These are phyloP conservation scores for Isochrysis galbana DNA, from an alignment of 78 protist species.

Conservation along the genomic window DNA sequence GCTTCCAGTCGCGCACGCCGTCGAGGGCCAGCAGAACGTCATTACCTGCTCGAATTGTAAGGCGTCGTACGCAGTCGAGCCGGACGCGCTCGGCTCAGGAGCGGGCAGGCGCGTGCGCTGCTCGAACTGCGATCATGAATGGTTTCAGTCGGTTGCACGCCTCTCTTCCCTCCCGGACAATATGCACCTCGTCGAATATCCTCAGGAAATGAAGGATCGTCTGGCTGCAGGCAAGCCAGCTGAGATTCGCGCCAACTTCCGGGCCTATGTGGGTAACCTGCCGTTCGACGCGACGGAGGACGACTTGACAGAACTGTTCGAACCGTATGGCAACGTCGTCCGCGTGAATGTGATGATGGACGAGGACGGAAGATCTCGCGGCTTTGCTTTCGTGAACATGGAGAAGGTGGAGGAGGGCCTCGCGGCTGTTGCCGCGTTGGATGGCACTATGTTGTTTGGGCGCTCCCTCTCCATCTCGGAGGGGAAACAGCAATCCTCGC, in stretches of 20 bases:
- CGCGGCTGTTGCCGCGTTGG: background rate
- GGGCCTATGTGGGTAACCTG: slow-evolving; percentile 1
- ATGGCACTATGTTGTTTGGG: background rate
- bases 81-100: background rate
- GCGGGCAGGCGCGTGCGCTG: slow-evolving; percentile 2
- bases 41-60: background rate
- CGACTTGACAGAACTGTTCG: background rate
- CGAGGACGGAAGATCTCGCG: background rate
- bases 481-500: background rate
- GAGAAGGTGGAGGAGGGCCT: background rate
- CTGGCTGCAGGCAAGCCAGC: background rate
- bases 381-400: slow-evolving; percentile 6
- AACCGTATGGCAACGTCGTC: background rate
- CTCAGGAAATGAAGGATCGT: background rate
- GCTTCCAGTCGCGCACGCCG: too few relatives aligned
- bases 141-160: background rate
- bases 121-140: slow-evolving; percentile 5
- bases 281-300: background rate
- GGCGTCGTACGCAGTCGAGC: background rate
- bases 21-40: background rate
- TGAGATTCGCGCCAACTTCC: background rate
- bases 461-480: background rate
- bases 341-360: background rate
- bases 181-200: background rate
- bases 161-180: background rate